Evolutionary conservation across 345 rosid genomes (phyloP), one percentile per base, ranked within the genome.

Genomic region (Salix exigua): DNA sequence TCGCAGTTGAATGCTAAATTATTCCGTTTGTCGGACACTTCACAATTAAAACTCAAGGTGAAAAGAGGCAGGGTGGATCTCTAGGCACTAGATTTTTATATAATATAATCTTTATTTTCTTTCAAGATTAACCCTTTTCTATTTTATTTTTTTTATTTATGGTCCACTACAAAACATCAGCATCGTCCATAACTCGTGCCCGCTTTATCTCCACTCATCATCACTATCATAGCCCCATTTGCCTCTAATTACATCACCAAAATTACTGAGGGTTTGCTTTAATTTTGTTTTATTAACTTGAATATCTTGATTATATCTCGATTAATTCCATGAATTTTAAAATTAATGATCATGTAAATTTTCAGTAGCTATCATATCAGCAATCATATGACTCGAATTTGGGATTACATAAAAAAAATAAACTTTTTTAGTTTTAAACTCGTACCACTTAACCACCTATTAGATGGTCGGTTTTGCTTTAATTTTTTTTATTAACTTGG

Each of bases 221-320:
- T 55, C 12, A 55, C 61, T 21, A 21, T 55, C 28, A 3, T 21
- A n/a, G 0, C 62, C 62, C 25, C 62, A 55, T 55, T 55, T 55
- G 62, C 26, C 25, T 53, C 23, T 53, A 53, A 53, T 53, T 53
- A 53, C 60, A 53, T 7, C 12, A 21, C 60, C 21, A 21, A 21
- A 53, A 23, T 42, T 40, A 10, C 14, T 10, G 4, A 33, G 51
- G 51, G 4, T 46, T 46, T 46, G 51, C 51, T 46, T 46, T 46
- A 12, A 46, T 33, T 33, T 33, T 33, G 3, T 5, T 4, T 33
- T 33, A 35, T 35, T 35, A 33, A 33, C 35, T 33, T 33, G 1
- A 0, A 33, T 33, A 4, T 33, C 5, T 0, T 0, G 5, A 33
- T 4, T 33, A 1, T 33, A 33, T 0, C 1, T 33, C 6, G 35